Percentiles rank a stretch among this genome's conserved stretches.
phyloP scores from a whole-genome alignment of 257 asterid genomes.

The Cinchona pubescens region DNA sequence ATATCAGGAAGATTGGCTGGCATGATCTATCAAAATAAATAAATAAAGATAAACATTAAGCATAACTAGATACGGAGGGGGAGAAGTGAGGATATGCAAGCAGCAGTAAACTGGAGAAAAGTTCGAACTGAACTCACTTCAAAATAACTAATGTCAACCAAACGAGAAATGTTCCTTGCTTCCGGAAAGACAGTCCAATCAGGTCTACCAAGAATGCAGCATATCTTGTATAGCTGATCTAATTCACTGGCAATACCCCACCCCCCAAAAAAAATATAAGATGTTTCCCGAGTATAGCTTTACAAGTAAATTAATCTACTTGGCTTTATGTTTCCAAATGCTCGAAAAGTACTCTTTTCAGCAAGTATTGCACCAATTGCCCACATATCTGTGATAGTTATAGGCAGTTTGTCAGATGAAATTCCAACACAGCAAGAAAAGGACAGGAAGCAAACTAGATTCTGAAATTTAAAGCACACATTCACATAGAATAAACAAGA shows the following conservation, averaged over 20 bases:
- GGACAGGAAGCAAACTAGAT: conserved; percentile 11
- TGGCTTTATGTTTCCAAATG: too few relatives aligned
- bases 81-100: conserved; percentile 7
- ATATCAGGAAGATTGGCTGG: conserved; percentile 64
- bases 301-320: neutral
- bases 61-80: neutral
- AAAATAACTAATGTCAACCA: conserved; percentile 51
- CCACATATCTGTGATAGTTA: conserved; percentile 80
- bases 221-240: conserved; percentile 89
- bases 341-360: conserved; percentile 81
- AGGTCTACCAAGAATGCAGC: conserved; percentile 83
- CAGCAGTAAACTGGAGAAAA: neutral
- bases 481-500: too few relatives aligned
- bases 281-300: neutral
- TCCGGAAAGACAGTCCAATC: conserved; percentile 79
- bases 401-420: conserved; percentile 10
- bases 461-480: neutral
- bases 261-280: conserved; percentile 16
- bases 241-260: conserved; percentile 75
- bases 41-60: too few relatives aligned
- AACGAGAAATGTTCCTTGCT: conserved; percentile 60
- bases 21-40: conserved; percentile 48
- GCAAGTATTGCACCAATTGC: conserved; percentile 95
- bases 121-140: conserved; percentile 46
- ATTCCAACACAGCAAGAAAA: neutral